Conservation (phyloP, 2,329 filamentous ascomycete genomes). For the Rasamsonia emersonii region DNA sequence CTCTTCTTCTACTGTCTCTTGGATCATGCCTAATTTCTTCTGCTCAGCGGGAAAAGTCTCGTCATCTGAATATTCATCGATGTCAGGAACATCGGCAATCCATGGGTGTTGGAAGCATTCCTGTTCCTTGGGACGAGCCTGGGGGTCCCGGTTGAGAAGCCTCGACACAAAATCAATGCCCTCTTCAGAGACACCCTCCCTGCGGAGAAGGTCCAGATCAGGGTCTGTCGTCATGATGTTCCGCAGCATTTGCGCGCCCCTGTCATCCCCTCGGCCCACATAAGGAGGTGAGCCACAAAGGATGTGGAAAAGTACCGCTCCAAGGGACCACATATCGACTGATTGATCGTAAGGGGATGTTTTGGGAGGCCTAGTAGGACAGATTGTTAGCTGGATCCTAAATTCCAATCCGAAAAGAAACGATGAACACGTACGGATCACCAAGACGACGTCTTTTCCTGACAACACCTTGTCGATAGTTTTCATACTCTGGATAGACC, state of each 20-base stretch:
- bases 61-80: conserved; percentile 57
- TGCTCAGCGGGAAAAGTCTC: conserved; percentile 45
- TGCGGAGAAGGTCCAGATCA: conserved; percentile 56
- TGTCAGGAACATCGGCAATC: conserved; percentile 51
- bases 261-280: conserved; percentile 65
- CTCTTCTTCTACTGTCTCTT: conserved; percentile 32
- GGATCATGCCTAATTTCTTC: conserved; percentile 26
- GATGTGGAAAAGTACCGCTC: conserved; percentile 80
- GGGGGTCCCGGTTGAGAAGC: conserved; percentile 78
- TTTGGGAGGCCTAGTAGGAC: conserved; percentile 35
- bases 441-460: conserved; percentile 53
- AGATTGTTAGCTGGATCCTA: neutral
- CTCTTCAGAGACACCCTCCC: conserved; percentile 50
- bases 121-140: conserved; percentile 62
- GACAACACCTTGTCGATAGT: conserved; percentile 52
- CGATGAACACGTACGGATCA: conserved; percentile 30
- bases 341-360: conserved; percentile 73
- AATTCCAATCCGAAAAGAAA: neutral
- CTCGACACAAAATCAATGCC: conserved; percentile 65
- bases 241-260: conserved; percentile 65
- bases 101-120: conserved; percentile 66
- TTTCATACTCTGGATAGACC: conserved; percentile 76
- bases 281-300: conserved; percentile 76
- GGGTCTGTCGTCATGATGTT: conserved; percentile 75
- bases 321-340: conserved; percentile 94